Evolutionary conservation across 2,329 filamentous ascomycete species (phyloP).

Genomic region (Phyllosticta paracitricarpa): DNA sequence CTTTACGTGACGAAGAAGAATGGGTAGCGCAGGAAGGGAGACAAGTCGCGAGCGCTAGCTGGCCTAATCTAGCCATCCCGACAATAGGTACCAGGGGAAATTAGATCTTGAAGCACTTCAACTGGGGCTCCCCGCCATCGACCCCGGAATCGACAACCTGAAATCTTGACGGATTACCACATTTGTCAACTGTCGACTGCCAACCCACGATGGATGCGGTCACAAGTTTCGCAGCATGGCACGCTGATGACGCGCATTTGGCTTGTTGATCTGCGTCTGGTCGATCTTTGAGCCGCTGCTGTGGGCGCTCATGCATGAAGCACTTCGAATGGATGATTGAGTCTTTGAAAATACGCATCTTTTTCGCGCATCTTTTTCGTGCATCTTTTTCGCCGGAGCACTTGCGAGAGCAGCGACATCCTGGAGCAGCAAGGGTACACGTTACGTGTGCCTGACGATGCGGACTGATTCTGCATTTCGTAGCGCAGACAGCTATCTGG

Average conservation of each 20-base stretch:
- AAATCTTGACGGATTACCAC: background rate
- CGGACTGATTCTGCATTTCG: background rate
- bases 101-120: background rate
- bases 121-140: background rate
- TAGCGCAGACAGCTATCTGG: background rate
- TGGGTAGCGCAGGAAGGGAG: background rate
- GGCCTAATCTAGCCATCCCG: background rate
- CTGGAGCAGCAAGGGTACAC: background rate
- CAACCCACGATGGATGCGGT: background rate
- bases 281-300: background rate
- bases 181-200: background rate
- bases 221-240: background rate
- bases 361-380: too few relatives aligned
- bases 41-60: background rate
- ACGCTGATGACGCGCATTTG: background rate
- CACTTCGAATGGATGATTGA: background rate
- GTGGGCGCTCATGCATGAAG: background rate
- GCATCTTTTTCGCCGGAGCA: background rate
- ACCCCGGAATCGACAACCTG: background rate
- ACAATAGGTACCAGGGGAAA: background rate
- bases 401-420: background rate
- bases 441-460: background rate
- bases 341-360: background rate
- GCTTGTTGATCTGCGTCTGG: background rate
- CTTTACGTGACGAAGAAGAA: too few relatives aligned